These are phyloP conservation scores for Pestalotiopsis sp. DNA, from an alignment of 2,329 filamentous ascomycete genomes.

Conservation along the genomic window DNA sequence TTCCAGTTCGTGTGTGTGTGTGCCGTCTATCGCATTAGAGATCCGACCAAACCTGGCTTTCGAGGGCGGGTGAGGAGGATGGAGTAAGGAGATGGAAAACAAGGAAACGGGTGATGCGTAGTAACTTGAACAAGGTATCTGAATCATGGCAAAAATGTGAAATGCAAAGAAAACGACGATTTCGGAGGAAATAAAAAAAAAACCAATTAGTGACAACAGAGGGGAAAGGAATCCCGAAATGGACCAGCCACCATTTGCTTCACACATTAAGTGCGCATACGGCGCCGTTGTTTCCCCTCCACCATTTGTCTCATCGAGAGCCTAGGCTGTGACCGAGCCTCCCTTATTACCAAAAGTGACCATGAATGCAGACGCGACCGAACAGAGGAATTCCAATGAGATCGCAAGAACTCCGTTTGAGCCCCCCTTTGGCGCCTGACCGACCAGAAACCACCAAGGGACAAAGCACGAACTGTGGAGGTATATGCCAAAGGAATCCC, in stretches of 20 bases:
- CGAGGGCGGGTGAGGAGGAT: slow-evolving; percentile 12
- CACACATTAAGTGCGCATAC: slow-evolving; percentile 36
- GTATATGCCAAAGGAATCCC: slow-evolving; percentile 47
- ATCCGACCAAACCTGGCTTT: slow-evolving; percentile 20
- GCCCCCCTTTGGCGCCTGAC: slow-evolving; percentile 27
- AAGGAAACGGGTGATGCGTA: slow-evolving; percentile 17
- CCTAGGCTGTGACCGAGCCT: slow-evolving; percentile 29
- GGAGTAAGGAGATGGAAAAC: slow-evolving; percentile 17
- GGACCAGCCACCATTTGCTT: slow-evolving; percentile 38
- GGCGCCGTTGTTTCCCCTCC: slow-evolving; percentile 25
- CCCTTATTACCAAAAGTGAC: slow-evolving; percentile 31
- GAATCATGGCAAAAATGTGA: slow-evolving; percentile 31
- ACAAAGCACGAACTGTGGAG: slow-evolving; percentile 36
- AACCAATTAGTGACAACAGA: slow-evolving; percentile 45
- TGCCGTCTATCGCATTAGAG: slow-evolving; percentile 26
- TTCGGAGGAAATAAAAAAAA: slow-evolving; percentile 33
- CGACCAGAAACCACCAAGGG: slow-evolving; percentile 26
- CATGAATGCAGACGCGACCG: slow-evolving; percentile 34
- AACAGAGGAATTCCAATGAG: slow-evolving; percentile 29
- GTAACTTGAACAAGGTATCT: slow-evolving; percentile 65
- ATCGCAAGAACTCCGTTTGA: slow-evolving; percentile 26
- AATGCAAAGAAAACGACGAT: slow-evolving; percentile 24
- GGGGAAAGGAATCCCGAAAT: slow-evolving; percentile 41
- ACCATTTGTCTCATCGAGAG: slow-evolving; percentile 29
- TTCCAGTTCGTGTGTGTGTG: slow-evolving; percentile 17